Evolutionary conservation across 257 asterid species (phyloP).

Genomic region (Gentiana dahurica): DNA sequence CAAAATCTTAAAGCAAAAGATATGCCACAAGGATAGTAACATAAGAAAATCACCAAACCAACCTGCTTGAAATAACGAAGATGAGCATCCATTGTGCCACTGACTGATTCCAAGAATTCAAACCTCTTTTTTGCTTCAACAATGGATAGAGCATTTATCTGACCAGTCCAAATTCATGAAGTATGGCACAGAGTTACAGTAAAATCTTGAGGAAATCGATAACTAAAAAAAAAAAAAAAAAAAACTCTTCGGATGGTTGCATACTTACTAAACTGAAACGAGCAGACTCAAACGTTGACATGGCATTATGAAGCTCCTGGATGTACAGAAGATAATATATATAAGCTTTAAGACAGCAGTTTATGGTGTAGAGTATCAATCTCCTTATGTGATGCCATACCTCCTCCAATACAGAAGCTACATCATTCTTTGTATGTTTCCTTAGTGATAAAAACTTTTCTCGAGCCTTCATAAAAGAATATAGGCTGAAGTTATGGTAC

Average conservation of each 20-base stretch:
- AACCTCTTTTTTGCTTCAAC: conserved; percentile 97
- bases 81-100: conserved; percentile 98
- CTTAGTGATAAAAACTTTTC: conserved; percentile 92
- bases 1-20: conserved; percentile 12
- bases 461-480: conserved; percentile 49
- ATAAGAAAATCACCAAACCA: conserved; percentile 1
- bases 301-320: conserved; percentile 92
- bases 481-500: too few relatives aligned
- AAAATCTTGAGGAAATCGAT: not conserved
- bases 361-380: conserved; percentile 5
- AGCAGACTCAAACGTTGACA: conserved; percentile 93
- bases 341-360: conserved; percentile 8
- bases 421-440: conserved; percentile 83
- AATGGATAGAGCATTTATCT: conserved; percentile 87
- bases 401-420: conserved; percentile 82
- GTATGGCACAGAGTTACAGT: not conserved
- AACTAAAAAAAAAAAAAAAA: too few relatives aligned
- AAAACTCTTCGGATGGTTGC: not conserved
- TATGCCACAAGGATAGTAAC: conserved; percentile 3
- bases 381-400: conserved; percentile 22
- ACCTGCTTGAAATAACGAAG: conserved; percentile 99
- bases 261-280: conserved; percentile 79
- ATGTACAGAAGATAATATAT: conserved; percentile 14
- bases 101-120: conserved; percentile 95
- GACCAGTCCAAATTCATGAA: conserved; percentile 18